Conservation (phyloP, 78 protist genomes). For the Protostelium mycophagum region DNA sequence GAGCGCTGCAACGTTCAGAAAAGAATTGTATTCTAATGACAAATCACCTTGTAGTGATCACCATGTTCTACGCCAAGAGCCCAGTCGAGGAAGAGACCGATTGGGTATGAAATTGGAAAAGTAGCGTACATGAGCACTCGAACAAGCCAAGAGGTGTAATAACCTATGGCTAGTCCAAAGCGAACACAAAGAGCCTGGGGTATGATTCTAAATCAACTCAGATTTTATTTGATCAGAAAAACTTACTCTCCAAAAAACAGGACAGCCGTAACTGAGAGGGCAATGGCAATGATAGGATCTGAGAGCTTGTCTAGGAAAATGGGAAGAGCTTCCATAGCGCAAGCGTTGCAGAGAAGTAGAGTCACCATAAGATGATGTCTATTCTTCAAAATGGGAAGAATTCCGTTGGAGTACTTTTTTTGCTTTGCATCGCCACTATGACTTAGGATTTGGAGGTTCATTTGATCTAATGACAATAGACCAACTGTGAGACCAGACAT, state of each 20-base stretch:
- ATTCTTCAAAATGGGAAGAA: conserved; percentile 12
- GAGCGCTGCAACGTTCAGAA: conserved; percentile 10
- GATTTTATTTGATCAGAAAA: neutral
- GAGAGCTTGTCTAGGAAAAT: conserved; percentile 54
- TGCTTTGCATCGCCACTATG: neutral
- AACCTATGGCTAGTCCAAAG: conserved; percentile 70
- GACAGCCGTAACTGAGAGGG: conserved; percentile 46
- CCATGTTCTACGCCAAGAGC: conserved; percentile 42
- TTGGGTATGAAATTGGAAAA: conserved; percentile 40
- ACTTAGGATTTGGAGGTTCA: conserved; percentile 14
- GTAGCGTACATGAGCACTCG: conserved; percentile 17
- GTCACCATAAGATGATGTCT: conserved; percentile 66
- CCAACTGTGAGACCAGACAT: conserved; percentile 73
- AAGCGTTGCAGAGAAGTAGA: conserved; percentile 64
- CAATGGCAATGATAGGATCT: conserved; percentile 36
- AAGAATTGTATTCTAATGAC: neutral
- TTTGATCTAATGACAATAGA: conserved; percentile 47
- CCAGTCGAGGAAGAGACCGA: conserved; percentile 29
- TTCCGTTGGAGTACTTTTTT: neutral
- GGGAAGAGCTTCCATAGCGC: conserved; percentile 76
- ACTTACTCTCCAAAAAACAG: conserved; percentile 71
- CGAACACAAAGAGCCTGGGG: conserved; percentile 64
- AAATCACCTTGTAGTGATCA: conserved; percentile 7
- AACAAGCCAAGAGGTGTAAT: conserved; percentile 39
- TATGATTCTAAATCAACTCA: conserved; percentile 24